Evolutionary conservation across 345 rosid genomes (phyloP), one percentile per base, ranked within the genome.

Genomic region (Firmiana major): DNA sequence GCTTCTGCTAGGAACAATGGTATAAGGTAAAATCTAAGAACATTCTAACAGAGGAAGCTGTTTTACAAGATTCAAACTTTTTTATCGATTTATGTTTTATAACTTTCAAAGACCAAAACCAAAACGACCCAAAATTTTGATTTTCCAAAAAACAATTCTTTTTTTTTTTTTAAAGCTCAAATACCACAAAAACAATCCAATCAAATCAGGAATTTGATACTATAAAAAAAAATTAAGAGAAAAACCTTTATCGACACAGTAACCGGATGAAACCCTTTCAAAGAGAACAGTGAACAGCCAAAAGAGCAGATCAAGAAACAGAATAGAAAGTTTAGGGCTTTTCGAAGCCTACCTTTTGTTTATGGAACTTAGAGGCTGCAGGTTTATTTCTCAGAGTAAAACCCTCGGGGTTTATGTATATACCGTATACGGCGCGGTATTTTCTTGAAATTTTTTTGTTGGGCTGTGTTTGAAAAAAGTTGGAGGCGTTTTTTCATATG

Each of bases 331-430:
- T 43, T 67, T 12, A 66, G 51, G 51, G 71, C 48, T 42, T 66
- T 66, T 66, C 26, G 49, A 66, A 66, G 51, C 28, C 7, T 66
- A 66, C 26, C 51, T 21, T n/a, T 12, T 5, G 71, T 5, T 9
- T 64, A 64, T 64, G 26, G 16, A 2, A 63, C 9, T 34, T 12
- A 31, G 24, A 10, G 7, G 19, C 5, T 5, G 5, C 53, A 13
- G 17, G 53, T 12, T 45, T 46, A 2, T 68, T 22, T 15, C 57
- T 26, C 38, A 15, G 57, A 16, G 42, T 16, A 69, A 69, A 69
- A 69, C 73, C 73, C 73, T 69, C 58, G 58, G 73, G 63, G 36
- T 69, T 67, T 69, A 69, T 69, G 73, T 48, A 48, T 58, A 69
- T 19, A 31, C 34, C 42, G 73, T 58, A 69, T 19, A 31, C 34